These are phyloP conservation scores for Musa itinerans DNA, from an alignment of 176 grass and related monocot species.

Conservation along the genomic window DNA sequence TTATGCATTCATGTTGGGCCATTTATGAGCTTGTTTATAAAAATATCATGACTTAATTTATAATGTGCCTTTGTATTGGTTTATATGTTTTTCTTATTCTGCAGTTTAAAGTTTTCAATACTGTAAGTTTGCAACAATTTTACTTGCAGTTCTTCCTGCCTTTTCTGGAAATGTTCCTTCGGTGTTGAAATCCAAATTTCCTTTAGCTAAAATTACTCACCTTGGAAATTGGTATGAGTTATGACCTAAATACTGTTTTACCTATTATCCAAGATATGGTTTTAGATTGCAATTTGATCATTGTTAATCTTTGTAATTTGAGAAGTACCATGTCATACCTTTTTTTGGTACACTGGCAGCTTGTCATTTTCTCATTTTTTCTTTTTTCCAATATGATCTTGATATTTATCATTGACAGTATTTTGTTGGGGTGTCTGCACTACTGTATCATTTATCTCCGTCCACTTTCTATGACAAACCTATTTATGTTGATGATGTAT, in stretches of 20 bases:
- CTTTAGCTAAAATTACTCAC: conserved; percentile 60
- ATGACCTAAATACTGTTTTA: conserved; percentile 14
- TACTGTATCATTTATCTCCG: too few relatives aligned
- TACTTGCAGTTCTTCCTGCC: conserved; percentile 62
- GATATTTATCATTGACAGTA: too few relatives aligned
- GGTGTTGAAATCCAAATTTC: conserved; percentile 44
- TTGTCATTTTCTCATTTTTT: too few relatives aligned
- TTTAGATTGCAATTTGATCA: too few relatives aligned
- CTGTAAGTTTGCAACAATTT: not conserved
- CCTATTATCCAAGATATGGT: too few relatives aligned
- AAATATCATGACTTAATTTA: not conserved
- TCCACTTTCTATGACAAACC: too few relatives aligned
- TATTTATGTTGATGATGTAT: too few relatives aligned
- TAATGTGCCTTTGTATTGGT: not conserved
- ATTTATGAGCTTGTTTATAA: not conserved
- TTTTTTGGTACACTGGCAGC: too few relatives aligned
- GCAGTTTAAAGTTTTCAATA: not conserved
- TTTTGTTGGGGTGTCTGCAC: too few relatives aligned
- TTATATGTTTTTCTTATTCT: not conserved
- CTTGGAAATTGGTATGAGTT: conserved; percentile 54
- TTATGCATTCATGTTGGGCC: not conserved
- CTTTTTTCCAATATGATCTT: too few relatives aligned
- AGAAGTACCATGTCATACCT: too few relatives aligned
- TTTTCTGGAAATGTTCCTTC: conserved; percentile 70
- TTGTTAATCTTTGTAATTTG: too few relatives aligned